Evolutionary conservation across 345 rosid genomes (phyloP).

Genomic region (Eutrema yunnanense): DNA sequence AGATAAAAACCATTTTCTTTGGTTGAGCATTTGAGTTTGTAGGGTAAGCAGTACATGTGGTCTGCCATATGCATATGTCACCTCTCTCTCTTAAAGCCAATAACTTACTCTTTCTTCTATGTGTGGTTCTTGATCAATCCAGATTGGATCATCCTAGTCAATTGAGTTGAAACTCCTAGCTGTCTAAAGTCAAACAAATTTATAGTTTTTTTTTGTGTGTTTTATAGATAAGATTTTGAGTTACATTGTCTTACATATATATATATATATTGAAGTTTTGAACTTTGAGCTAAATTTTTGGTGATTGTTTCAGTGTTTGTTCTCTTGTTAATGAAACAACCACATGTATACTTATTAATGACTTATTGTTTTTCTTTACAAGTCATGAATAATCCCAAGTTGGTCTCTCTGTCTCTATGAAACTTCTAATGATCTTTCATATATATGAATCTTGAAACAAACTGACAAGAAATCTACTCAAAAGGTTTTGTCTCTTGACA

Average conservation of each 20-base stretch:
- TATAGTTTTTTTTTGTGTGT: neutral
- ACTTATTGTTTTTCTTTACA: neutral
- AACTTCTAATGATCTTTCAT: constrained; percentile 20
- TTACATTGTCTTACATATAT: neutral
- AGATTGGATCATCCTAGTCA: constrained; percentile 25
- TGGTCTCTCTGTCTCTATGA: constrained; percentile 22
- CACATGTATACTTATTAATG: neutral
- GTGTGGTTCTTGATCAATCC: constrained; percentile 21
- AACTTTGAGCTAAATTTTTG: neutral
- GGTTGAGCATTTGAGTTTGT: constrained; percentile 25
- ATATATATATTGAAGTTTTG: neutral
- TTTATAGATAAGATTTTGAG: neutral
- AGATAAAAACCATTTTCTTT: constrained; percentile 9
- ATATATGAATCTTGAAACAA: constrained; percentile 16
- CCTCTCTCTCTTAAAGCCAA: constrained; percentile 1
- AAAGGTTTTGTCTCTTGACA: constrained; percentile 25
- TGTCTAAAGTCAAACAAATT: constrained; percentile 19
- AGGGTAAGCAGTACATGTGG: constrained; percentile 43
- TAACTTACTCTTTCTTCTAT: constrained; percentile 13
- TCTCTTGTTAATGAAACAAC: neutral
- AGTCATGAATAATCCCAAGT: neutral
- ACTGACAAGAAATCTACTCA: constrained; percentile 19
- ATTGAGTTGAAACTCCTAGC: constrained; percentile 2
- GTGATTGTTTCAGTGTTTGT: neutral
- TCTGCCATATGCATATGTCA: constrained; percentile 31